Conservation (phyloP, 257 asterid genomes). For the Nicotiana paniculata region DNA sequence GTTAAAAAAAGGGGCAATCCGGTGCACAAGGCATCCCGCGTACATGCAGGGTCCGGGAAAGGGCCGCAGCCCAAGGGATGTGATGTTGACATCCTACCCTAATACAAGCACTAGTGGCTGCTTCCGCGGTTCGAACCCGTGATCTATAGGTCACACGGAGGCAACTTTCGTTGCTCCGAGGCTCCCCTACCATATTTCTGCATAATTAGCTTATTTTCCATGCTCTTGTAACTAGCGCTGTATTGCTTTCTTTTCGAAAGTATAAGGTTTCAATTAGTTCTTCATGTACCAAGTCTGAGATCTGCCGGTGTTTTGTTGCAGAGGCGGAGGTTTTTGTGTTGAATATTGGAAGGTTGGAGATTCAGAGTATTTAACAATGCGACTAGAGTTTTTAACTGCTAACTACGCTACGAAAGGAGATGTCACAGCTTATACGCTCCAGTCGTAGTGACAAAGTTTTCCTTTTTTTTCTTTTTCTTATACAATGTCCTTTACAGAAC, state of each 20-base stretch:
- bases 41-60: no score
- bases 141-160: no score
- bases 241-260: neutral
- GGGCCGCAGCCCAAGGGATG: no score
- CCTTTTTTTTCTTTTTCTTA: neutral
- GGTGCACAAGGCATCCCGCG: no score
- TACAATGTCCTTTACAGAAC: neutral
- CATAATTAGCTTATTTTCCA: neutral
- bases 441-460: conserved; percentile 7
- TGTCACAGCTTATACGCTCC: conserved; percentile 9
- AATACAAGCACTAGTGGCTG: no score
- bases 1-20: no score
- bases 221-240: neutral
- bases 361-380: neutral
- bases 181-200: neutral
- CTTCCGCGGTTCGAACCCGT: no score
- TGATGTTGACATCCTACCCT: no score
- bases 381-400: conserved; percentile 6
- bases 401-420: neutral
- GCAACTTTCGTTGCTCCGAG: no score
- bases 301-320: conserved; percentile 22
- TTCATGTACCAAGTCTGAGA: neutral
- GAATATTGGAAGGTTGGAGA: conserved; percentile 15
- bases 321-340: conserved; percentile 55
- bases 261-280: neutral